Evolutionary conservation across 2,329 filamentous ascomycete genomes (phyloP).

Genomic region (Plectosphaerella plurivora): DNA sequence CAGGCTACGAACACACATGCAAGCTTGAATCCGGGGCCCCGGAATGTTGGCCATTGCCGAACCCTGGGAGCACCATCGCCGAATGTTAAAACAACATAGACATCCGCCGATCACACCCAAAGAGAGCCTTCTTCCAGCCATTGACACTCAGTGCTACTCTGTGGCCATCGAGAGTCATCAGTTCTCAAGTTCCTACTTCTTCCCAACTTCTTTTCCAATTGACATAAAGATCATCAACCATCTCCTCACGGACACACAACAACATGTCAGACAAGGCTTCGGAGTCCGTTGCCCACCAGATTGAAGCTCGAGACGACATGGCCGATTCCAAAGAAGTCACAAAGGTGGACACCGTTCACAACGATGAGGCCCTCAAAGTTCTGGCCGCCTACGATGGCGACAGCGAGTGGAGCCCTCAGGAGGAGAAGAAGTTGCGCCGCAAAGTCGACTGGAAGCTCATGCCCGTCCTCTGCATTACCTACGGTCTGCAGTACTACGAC

Average conservation of each 20-base stretch:
- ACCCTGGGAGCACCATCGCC: background rate
- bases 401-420: conserved; percentile 27
- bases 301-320: conserved; percentile 3
- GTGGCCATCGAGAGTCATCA: too few relatives aligned
- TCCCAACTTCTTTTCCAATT: too few relatives aligned
- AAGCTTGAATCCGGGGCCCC: background rate
- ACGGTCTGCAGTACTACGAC: conserved; percentile 42
- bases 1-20: too few relatives aligned
- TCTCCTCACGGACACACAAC: background rate
- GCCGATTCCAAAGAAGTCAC: background rate
- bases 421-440: conserved; percentile 34
- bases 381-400: conserved; percentile 35
- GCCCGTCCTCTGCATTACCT: conserved; percentile 38
- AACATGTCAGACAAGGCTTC: conserved; percentile 6
- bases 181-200: background rate
- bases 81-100: background rate
- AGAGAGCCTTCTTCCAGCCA: background rate
- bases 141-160: too few relatives aligned
- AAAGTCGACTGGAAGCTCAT: conserved; percentile 38
- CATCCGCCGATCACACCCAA: background rate
- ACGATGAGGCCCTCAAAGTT: conserved; percentile 34
- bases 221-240: background rate
- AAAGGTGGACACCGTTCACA: conserved; percentile 26
- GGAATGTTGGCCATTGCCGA: background rate
- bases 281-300: conserved; percentile 9